Evolutionary conservation across 225 moss, liverwort and hornwort genomes (phyloP).

Genomic region (Thuidium tamariscinum): DNA sequence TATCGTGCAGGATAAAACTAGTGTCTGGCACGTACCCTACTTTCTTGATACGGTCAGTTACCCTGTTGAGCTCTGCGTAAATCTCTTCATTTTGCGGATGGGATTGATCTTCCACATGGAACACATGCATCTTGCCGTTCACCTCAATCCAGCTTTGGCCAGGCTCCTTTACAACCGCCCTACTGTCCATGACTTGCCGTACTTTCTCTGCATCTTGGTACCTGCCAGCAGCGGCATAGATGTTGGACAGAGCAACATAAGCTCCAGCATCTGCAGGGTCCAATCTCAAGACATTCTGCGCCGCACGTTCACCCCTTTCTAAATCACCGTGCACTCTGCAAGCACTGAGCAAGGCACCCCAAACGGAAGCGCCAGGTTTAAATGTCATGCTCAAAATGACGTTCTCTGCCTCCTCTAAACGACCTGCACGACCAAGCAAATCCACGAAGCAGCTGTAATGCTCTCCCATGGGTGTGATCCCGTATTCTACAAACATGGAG

Average conservation of each 20-base stretch:
- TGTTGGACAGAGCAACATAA: slow-evolving; percentile 44
- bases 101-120: slow-evolving; percentile 26
- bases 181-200: slow-evolving; percentile 23
- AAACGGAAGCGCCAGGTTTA: slow-evolving; percentile 34
- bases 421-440: slow-evolving; percentile 58
- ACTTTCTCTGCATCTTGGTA: slow-evolving; percentile 30
- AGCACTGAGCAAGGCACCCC: slow-evolving; percentile 59
- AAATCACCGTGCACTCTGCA: slow-evolving; percentile 38
- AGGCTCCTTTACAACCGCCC: slow-evolving; percentile 38
- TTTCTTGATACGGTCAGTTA: slow-evolving; percentile 23
- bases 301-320: slow-evolving; percentile 37
- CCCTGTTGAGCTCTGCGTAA: slow-evolving; percentile 19
- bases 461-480: slow-evolving; percentile 33
- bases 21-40: slow-evolving; percentile 44
- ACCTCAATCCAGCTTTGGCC: slow-evolving; percentile 52
- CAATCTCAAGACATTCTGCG: slow-evolving; percentile 20
- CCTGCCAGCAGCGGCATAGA: slow-evolving; percentile 40
- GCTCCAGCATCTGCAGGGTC: slow-evolving; percentile 40
- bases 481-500: slow-evolving; percentile 29
- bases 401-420: slow-evolving; percentile 41
- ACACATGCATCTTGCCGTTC: slow-evolving; percentile 25
- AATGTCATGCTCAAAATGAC: slow-evolving; percentile 39
- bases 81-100: slow-evolving; percentile 36
- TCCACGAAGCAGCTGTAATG: slow-evolving; percentile 65
- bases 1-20: slow-evolving; percentile 27